A percentile compares a stretch with the other conserved stretches of the same genome.
phyloP scores from a whole-genome alignment of 495 filamentous ascomycete species.

The Cudoniella acicularis region DNA sequence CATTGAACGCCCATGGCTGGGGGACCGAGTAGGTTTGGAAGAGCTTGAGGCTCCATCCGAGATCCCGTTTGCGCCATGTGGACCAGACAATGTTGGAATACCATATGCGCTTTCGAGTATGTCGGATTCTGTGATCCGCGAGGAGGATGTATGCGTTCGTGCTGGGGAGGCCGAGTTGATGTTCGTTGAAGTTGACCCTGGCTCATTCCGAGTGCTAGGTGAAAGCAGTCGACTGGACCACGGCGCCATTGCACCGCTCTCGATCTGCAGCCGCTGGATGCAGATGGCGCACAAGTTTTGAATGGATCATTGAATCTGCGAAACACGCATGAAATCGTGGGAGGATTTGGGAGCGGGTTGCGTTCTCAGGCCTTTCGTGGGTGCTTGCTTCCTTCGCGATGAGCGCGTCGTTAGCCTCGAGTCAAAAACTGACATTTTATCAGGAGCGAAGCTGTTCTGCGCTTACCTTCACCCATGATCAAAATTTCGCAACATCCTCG shows the following conservation, averaged over 20 bases:
- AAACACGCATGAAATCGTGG: not conserved
- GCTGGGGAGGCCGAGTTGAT: constrained; percentile 8
- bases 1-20: constrained; percentile 62
- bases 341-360: not conserved
- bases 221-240: constrained; percentile 24
- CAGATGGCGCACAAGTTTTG: constrained; percentile 2
- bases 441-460: not conserved
- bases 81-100: constrained; percentile 26
- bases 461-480: not conserved
- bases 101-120: constrained; percentile 28
- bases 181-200: not conserved
- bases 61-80: constrained; percentile 2
- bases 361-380: not conserved
- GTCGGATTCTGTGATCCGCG: constrained; percentile 18
- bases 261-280: constrained; percentile 1
- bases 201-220: constrained; percentile 15
- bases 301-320: constrained; percentile 16
- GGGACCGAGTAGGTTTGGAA: constrained; percentile 4
- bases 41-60: constrained; percentile 26
- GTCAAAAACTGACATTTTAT: not conserved
- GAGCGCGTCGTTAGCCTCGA: not conserved
- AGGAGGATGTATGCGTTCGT: not conserved
- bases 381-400: not conserved
- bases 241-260: constrained; percentile 24
- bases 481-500: not conserved